Evolutionary conservation across 2,329 filamentous ascomycete species (phyloP), one percentile per base, ranked within the genome.

Genomic region (Colletotrichum chlorophyti): DNA sequence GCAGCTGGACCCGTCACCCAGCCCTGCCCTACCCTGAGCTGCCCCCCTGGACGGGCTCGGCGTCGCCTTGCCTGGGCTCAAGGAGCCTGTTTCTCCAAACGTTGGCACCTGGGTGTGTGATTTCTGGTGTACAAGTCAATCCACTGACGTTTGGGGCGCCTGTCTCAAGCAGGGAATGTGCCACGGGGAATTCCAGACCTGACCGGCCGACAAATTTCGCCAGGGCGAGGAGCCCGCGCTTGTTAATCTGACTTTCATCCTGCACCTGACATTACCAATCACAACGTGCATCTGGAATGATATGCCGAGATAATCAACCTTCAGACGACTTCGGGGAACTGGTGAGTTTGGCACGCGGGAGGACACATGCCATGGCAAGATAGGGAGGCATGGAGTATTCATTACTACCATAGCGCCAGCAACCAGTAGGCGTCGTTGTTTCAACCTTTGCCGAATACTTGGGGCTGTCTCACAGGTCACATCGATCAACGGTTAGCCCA

Each of bases 131-230:
- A n/a, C n/a, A n/a, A n/a, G n/a, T 48, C 21, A 24, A 15, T 26
- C 31, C 21, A 15, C 45, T 26, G 32, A 32, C 32, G 31, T 47
- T 21, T 47, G n/a, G 31, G n/a, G 15, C 26, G 27, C 46, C 34
- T 40, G 23, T 32, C 34, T 21, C 34, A 24, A 40, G 24, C 54
- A 48, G 42, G 55, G 55, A 48, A 19, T 43, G n/a, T n/a, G n/a
- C n/a, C n/a, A 59, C 55, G 55, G 55, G 51, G 42, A 59, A 54
- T 59, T 59, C 50, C 55, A 59, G 55, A 54, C 47, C 50, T 31
- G 50, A 58, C 29, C 37, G 42, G 37, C 55, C 50, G 55, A 59
- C 55, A 43, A 58, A 53, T 58, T 54, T 58, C 55, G 55, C 53
- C 55, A 54, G 42, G 55, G 55, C 55, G 50, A 58, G 24, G 23